Evolutionary conservation across 129 eudicot genomes (phyloP), one percentile per base, ranked within the genome.

Genomic region (Flaveria sonorensis): DNA sequence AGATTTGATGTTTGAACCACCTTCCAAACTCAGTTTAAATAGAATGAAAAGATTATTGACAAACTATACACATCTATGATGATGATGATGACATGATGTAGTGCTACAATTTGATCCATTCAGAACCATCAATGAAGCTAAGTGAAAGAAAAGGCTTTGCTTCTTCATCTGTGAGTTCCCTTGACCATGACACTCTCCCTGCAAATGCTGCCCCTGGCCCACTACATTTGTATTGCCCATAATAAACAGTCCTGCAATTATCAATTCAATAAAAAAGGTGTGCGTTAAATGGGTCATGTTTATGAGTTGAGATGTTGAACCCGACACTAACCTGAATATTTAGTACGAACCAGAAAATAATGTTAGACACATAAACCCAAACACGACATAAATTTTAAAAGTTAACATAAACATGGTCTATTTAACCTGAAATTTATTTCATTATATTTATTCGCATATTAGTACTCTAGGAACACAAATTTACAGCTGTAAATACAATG

Each of bases 181-280:
- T 94, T 24, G 96, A 89, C 99, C 99, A 94, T 71, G 99, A 81
- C 45, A 94, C 99, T 78, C 99, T 87, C 66, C 99, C 97, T 79
- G 97, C 96, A 89, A 87, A 91, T 62, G 82, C 83, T 65, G 99
- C 92, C 81, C 99, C 99, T 70, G 93, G 85, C 50, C 99, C 99
- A 40, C 85, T 89, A 84, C 99, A 94, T 84, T 91, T 94, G 84
- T 94, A 94, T 83, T 94, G 99, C 62, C 99, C 99, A 72, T 91
- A 91, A 71, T 87, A 94, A 59, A 94, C 99, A 32, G 99, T 94
- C 96, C 97, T 94, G 84, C 83, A 50, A 30, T 42, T 7, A 24
- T 51, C 12, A 73, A 18, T 24, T 42, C 39, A 36, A 36, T 36
- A 36, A 36, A 0, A 8, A 28, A 0, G 1, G 2, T 55, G 64